Evolutionary conservation across 164 flowering plant genomes (phyloP).

Genomic region (Santalum album): DNA sequence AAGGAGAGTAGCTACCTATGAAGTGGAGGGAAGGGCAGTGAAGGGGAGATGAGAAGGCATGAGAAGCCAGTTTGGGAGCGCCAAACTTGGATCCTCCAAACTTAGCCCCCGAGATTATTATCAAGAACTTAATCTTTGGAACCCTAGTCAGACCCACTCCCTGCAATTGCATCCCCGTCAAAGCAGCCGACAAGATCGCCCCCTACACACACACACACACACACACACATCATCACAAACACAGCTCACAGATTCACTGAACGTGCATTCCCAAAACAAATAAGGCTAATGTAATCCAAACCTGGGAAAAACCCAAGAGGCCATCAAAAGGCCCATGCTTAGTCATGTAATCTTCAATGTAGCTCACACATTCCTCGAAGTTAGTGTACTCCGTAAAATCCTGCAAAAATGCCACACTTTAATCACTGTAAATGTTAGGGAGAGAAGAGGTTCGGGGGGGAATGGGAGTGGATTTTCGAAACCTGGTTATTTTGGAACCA

Average conservation of each 20-base stretch:
- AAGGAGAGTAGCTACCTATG: slow-evolving; percentile 19
- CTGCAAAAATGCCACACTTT: slow-evolving; percentile 10
- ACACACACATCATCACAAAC: background rate
- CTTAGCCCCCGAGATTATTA: slow-evolving; percentile 32
- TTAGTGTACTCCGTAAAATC: slow-evolving; percentile 22
- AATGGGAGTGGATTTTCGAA: background rate
- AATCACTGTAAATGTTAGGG: too few relatives aligned
- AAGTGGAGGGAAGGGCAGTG: slow-evolving; percentile 34
- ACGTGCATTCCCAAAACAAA: background rate
- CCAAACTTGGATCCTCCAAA: slow-evolving; percentile 23
- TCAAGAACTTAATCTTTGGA: slow-evolving; percentile 31
- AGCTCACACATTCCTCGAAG: slow-evolving; percentile 34
- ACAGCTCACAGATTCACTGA: background rate
- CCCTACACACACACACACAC: slow-evolving; percentile 25
- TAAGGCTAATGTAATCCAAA: too few relatives aligned
- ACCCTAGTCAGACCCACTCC: slow-evolving; percentile 32
- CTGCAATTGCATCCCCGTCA: slow-evolving; percentile 33
- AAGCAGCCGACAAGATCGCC: slow-evolving; percentile 24
- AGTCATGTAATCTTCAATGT: slow-evolving; percentile 33
- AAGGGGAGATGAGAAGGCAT: slow-evolving; percentile 29
- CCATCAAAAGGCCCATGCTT: slow-evolving; percentile 47
- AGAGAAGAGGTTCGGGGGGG: too few relatives aligned
- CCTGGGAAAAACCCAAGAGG: slow-evolving; percentile 40
- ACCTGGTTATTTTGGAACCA: slow-evolving; percentile 40
- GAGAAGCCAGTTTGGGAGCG: slow-evolving; percentile 18